phyloP scores from a whole-genome alignment of 2,329 filamentous ascomycete species.

The Claviceps arundinis region DNA sequence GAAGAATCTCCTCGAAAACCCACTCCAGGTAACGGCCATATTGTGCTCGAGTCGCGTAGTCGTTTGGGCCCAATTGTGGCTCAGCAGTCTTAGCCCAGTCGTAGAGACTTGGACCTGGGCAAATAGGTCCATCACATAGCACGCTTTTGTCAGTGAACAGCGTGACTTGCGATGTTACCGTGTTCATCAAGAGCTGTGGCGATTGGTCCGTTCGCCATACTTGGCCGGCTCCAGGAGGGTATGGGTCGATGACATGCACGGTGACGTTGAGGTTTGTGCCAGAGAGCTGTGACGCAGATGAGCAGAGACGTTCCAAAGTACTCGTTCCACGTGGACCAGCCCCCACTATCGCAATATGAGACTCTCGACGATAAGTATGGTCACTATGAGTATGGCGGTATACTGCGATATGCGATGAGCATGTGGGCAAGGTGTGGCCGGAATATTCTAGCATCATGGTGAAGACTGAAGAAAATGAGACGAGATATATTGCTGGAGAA shows the following conservation, averaged over 20 bases:
- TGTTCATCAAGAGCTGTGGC: slow-evolving; percentile 5
- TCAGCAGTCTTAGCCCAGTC: slow-evolving; percentile 2
- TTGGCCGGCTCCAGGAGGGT: background rate
- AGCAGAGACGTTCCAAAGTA: slow-evolving; percentile 3
- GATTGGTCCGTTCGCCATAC: slow-evolving; percentile 6
- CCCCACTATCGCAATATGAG: slow-evolving; percentile 5
- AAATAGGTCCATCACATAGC: slow-evolving; percentile 2
- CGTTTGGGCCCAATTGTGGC: slow-evolving; percentile 2
- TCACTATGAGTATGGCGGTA: too few relatives aligned
- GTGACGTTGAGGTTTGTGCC: background rate
- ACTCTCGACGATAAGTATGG: background rate
- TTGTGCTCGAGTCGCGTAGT: slow-evolving; percentile 3
- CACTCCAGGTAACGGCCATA: slow-evolving; percentile 5
- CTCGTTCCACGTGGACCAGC: slow-evolving; percentile 5
- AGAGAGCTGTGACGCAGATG: slow-evolving; percentile 1
- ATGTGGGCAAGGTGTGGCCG: background rate
- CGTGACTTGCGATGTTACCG: slow-evolving; percentile 5
- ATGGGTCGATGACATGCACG: slow-evolving; percentile 4
- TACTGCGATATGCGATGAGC: background rate
- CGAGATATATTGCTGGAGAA: background rate
- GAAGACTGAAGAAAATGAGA: background rate
- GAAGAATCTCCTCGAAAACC: slow-evolving; percentile 2
- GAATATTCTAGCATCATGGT: background rate
- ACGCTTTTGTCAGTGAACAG: slow-evolving; percentile 5
- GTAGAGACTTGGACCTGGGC: slow-evolving; percentile 4